Evolutionary conservation across 306 rosid species (phyloP).

Genomic region (Cucumis melo): DNA sequence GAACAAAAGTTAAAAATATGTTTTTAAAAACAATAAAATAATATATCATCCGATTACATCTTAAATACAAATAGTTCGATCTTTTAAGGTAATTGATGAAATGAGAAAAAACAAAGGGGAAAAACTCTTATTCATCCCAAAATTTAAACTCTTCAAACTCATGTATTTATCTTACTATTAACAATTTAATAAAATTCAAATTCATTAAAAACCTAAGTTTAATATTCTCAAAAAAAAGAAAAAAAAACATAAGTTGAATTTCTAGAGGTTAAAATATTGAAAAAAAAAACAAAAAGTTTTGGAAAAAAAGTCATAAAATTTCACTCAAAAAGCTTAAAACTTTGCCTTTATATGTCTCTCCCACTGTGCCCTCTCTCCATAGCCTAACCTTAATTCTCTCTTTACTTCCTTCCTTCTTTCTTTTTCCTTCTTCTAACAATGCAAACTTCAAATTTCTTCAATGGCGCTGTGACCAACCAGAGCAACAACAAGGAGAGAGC

Average conservation of each 20-base stretch:
- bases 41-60: too few species aligned
- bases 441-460: neutral
- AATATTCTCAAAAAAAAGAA: too few species aligned
- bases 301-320: neutral
- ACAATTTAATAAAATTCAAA: neutral
- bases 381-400: slow-evolving; percentile 8
- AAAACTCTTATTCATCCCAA: too few species aligned
- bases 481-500: neutral
- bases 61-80: too few species aligned
- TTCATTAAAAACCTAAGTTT: neutral
- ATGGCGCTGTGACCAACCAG: neutral
- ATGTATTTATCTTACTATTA: too few species aligned
- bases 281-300: neutral
- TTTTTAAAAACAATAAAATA: too few species aligned
- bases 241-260: too few species aligned
- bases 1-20: too few species aligned
- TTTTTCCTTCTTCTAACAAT: neutral
- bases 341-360: slow-evolving; percentile 70
- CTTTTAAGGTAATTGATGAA: too few species aligned
- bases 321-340: slow-evolving; percentile 17
- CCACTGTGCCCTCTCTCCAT: slow-evolving; percentile 38
- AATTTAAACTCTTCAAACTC: too few species aligned
- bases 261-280: too few species aligned
- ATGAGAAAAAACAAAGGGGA: too few species aligned
- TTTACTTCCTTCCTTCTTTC: neutral